Conservation (phyloP, 306 rosid genomes). For the Acacia confusa region DNA sequence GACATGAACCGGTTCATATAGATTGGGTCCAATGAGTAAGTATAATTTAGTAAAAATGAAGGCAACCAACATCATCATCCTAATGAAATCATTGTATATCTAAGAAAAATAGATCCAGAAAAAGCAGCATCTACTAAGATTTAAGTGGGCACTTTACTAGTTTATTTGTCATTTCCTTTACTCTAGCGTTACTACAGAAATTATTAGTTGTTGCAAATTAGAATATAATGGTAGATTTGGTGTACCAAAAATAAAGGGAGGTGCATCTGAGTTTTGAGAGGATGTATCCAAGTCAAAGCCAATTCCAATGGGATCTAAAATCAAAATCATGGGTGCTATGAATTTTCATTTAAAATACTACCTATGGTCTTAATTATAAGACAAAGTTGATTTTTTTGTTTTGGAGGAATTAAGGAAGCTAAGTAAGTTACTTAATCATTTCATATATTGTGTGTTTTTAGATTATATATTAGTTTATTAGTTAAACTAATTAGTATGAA, state of each 20-base stretch:
- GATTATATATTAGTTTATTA: too few species aligned
- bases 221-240: not conserved
- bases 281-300: not conserved
- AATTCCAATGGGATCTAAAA: not conserved
- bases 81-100: not conserved
- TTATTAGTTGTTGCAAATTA: not conserved
- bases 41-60: not conserved
- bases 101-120: not conserved
- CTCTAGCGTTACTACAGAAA: not conserved
- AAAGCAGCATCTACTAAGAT: not conserved
- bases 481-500: too few species aligned
- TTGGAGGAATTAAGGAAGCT: too few species aligned
- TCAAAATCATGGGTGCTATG: not conserved
- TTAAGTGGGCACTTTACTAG: not conserved
- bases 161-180: not conserved
- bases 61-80: not conserved
- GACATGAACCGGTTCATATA: not conserved
- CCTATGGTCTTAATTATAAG: too few species aligned
- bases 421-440: too few species aligned
- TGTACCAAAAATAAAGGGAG: not conserved
- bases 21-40: not conserved
- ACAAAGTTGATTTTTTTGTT: too few species aligned
- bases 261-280: not conserved
- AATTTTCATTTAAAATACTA: not conserved
- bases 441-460: too few species aligned